These are phyloP conservation scores for Hymenoscyphus occultus DNA, from an alignment of 2,329 filamentous ascomycete genomes.

Conservation along the genomic window DNA sequence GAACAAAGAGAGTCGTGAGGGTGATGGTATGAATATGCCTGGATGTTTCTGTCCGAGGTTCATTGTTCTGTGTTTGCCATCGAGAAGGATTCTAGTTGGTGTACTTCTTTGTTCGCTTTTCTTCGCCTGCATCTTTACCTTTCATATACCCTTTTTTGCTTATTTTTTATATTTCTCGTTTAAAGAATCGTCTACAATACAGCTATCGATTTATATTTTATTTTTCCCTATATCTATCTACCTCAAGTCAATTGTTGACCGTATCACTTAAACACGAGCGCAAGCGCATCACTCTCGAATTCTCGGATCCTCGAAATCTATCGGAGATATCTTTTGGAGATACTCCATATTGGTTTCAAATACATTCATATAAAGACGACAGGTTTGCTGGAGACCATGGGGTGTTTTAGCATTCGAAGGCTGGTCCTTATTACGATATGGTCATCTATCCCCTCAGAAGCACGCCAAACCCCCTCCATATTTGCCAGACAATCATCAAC, in stretches of 20 bases:
- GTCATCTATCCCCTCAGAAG: slow-evolving; percentile 40
- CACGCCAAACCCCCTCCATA: slow-evolving; percentile 40
- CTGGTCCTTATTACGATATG: slow-evolving; percentile 24
- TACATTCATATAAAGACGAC: not conserved
- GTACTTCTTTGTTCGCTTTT: not conserved
- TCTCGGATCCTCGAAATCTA: not conserved
- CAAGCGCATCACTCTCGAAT: not conserved
- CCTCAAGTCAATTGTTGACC: not conserved
- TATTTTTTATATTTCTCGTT: not conserved
- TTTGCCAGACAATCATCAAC: slow-evolving; percentile 45
- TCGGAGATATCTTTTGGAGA: not conserved
- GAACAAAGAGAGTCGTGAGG: not conserved
- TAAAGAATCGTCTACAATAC: not conserved
- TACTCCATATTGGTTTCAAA: not conserved
- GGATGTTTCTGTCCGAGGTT: not conserved
- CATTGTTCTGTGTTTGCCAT: slow-evolving; percentile 1
- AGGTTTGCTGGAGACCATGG: slow-evolving; percentile 22
- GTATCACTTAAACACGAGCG: not conserved
- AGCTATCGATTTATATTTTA: not conserved
- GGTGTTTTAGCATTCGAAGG: slow-evolving; percentile 16
- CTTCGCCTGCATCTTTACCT: not conserved
- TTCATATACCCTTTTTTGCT: not conserved
- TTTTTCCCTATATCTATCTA: not conserved
- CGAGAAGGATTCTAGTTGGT: not conserved
- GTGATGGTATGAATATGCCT: not conserved